These are phyloP conservation scores for Myochromella boudieri DNA, from an alignment of 768 basidiomycete species.

Conservation along the genomic window DNA sequence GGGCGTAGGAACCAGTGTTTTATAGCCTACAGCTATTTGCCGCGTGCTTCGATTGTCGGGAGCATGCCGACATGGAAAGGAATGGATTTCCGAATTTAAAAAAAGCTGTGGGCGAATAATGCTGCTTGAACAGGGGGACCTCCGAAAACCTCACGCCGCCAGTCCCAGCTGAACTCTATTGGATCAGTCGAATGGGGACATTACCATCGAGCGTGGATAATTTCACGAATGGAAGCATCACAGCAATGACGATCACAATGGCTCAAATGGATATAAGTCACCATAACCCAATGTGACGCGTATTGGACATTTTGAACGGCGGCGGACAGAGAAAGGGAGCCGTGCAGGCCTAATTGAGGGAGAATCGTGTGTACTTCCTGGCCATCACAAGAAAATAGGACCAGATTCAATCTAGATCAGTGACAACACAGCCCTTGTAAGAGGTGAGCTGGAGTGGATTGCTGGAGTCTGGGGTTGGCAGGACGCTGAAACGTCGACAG, in stretches of 20 bases:
- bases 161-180: constrained; percentile 10
- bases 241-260: too few relatives aligned
- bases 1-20: constrained; percentile 6
- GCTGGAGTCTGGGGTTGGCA: constrained; percentile 15
- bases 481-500: constrained; percentile 17
- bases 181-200: constrained; percentile 9
- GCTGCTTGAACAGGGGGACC: constrained; percentile 13
- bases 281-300: constrained; percentile 8
- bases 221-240: constrained; percentile 9
- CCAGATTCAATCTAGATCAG: constrained; percentile 9
- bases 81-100: constrained; percentile 9
- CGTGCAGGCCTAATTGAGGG: constrained; percentile 16
- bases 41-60: constrained; percentile 16
- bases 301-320: constrained; percentile 1
- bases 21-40: constrained; percentile 18
- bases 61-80: constrained; percentile 11
- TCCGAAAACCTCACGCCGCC: constrained; percentile 9
- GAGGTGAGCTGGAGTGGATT: constrained; percentile 3
- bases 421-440: constrained; percentile 15
- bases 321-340: background rate
- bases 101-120: constrained; percentile 17
- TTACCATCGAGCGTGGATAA: constrained; percentile 2
- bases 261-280: constrained; percentile 1
- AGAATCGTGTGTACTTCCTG: constrained; percentile 12
- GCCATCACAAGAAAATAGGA: constrained; percentile 8